These are phyloP conservation scores for Pleurotus ostreatus DNA, from an alignment of 768 basidiomycete genomes.

Conservation along the genomic window DNA sequence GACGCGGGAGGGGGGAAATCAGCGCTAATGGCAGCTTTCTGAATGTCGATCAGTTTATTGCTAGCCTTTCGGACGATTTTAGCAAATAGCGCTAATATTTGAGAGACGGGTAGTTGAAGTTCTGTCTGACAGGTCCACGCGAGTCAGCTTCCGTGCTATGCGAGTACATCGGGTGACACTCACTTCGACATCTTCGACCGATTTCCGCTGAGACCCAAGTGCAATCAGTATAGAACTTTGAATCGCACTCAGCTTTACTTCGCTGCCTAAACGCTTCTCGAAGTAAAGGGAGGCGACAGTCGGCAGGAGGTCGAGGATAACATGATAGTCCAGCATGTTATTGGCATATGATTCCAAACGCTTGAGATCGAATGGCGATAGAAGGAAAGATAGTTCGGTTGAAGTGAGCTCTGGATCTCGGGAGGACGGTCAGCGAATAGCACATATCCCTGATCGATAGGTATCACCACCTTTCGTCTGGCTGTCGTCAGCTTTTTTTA, in stretches of 20 bases:
- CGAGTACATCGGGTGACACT: neutral
- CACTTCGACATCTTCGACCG: constrained; percentile 87
- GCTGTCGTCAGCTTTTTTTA: constrained; percentile 41
- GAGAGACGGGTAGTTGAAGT: constrained; percentile 79
- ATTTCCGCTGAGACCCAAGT: constrained; percentile 85
- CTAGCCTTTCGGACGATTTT: constrained; percentile 86
- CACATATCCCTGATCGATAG: too few relatives aligned
- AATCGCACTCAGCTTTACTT: constrained; percentile 74
- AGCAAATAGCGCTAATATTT: constrained; percentile 85
- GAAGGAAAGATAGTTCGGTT: constrained; percentile 46
- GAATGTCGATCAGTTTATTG: constrained; percentile 70
- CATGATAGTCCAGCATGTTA: constrained; percentile 95
- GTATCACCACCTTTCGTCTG: constrained; percentile 29
- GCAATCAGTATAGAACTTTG: constrained; percentile 91
- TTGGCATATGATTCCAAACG: constrained; percentile 94
- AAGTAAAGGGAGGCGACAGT: constrained; percentile 81
- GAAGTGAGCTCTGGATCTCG: constrained; percentile 27
- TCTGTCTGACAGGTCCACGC: constrained; percentile 48
- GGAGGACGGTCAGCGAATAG: too few relatives aligned
- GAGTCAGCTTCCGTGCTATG: neutral
- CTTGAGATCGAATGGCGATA: constrained; percentile 94
- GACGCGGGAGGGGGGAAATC: constrained; percentile 46
- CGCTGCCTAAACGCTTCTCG: constrained; percentile 62
- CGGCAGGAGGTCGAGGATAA: constrained; percentile 89
- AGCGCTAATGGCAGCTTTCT: constrained; percentile 71